Conservation (phyloP, 768 basidiomycete genomes). For the Chlorophyllum brunneum region DNA sequence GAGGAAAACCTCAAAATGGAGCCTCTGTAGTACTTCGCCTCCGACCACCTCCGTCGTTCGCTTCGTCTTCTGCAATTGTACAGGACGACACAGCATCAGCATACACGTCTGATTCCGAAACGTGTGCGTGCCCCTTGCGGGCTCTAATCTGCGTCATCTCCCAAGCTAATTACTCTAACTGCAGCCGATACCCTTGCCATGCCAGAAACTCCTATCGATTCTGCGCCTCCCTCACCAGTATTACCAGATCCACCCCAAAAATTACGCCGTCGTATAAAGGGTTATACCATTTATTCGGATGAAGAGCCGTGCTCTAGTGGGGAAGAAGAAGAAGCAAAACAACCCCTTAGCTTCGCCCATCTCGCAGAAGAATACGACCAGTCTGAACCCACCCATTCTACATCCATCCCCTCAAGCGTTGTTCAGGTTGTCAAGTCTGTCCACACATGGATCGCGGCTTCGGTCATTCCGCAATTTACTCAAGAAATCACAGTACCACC, state of each 20-base stretch:
- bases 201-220: conserved; percentile 3
- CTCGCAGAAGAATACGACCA: conserved; percentile 21
- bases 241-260: conserved; percentile 13
- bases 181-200: conserved; percentile 7
- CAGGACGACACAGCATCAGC: background rate
- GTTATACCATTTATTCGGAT: conserved; percentile 42
- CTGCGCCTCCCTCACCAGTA: conserved; percentile 16
- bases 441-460: conserved; percentile 30
- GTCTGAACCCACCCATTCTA: background rate
- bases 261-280: conserved; percentile 27
- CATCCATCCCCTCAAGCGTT: background rate
- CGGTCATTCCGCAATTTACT: conserved; percentile 25
- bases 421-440: background rate
- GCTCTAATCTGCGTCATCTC: too few species aligned
- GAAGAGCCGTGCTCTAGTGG: conserved; percentile 27
- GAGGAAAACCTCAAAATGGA: conserved; percentile 41
- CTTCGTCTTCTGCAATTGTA: background rate
- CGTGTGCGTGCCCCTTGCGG: background rate
- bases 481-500: conserved; percentile 13
- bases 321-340: conserved; percentile 21
- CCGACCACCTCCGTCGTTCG: conserved; percentile 17
- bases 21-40: conserved; percentile 25
- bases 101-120: conserved; percentile 2
- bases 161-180: background rate
- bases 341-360: conserved; percentile 19